A percentile compares a stretch with the other conserved stretches of the same genome.
phyloP scores from a whole-genome alignment of 2,329 filamentous ascomycete genomes.

The Cadophora sp. region DNA sequence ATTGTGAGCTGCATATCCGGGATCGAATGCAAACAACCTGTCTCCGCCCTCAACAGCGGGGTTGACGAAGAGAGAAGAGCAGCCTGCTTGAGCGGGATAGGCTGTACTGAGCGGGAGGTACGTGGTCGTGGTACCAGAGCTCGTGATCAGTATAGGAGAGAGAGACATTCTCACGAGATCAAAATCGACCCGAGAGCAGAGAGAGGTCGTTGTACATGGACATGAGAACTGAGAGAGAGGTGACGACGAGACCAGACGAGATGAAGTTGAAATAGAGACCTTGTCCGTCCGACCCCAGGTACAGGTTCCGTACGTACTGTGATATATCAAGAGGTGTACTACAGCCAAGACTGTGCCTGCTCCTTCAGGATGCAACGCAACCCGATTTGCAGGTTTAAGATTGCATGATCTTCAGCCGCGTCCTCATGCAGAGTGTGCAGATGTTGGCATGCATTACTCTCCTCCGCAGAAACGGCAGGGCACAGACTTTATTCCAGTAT shows the following conservation, averaged over 20 bases:
- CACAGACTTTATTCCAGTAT: too few species aligned
- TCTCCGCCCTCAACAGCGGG: neutral
- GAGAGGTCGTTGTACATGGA: neutral
- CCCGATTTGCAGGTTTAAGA: constrained; percentile 7
- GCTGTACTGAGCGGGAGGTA: constrained; percentile 28
- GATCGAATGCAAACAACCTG: constrained; percentile 21
- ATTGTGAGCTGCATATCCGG: constrained; percentile 8
- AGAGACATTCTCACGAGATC: constrained; percentile 19
- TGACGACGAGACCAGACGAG: too few species aligned
- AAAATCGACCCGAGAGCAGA: constrained; percentile 8
- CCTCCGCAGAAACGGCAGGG: too few species aligned
- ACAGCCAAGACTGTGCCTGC: constrained; percentile 8
- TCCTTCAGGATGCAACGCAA: neutral
- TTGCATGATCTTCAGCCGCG: constrained; percentile 11
- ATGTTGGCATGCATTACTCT: too few species aligned
- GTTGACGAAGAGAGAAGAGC: constrained; percentile 25
- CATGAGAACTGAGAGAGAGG: constrained; percentile 2
- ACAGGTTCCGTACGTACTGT: neutral
- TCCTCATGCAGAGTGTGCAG: neutral
- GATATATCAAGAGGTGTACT: constrained; percentile 1
- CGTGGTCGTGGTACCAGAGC: constrained; percentile 23
- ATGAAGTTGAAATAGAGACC: constrained; percentile 18
- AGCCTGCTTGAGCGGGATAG: constrained; percentile 17
- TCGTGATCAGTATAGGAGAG: constrained; percentile 20
- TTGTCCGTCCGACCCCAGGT: constrained; percentile 13